phyloP scores from a whole-genome alignment of 2,329 filamentous ascomycete species.

The Dothistroma pini region DNA sequence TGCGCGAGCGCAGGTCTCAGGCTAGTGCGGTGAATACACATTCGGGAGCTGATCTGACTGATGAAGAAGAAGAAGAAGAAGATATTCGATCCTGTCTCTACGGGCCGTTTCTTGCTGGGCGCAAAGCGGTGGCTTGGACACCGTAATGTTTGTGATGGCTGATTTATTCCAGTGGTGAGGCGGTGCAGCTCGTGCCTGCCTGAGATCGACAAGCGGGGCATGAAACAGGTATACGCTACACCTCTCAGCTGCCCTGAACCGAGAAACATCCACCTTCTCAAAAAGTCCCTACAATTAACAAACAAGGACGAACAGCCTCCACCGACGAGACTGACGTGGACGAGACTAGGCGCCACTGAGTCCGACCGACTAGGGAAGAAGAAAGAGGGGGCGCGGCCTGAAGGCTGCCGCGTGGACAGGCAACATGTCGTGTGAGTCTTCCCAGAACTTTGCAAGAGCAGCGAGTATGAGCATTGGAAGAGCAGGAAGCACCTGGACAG shows the following conservation, averaged over 20 bases:
- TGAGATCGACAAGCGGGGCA: background rate
- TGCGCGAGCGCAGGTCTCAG: background rate
- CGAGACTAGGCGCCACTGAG: background rate
- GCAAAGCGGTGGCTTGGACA: background rate
- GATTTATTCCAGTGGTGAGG: background rate
- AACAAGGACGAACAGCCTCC: background rate
- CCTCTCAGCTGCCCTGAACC: background rate
- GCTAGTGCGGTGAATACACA: background rate
- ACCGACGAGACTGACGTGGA: background rate
- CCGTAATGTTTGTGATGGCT: background rate
- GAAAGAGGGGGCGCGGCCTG: constrained; percentile 13
- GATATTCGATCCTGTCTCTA: background rate
- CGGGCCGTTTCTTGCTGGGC: background rate
- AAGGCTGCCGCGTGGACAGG: constrained; percentile 9
- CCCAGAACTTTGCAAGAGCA: background rate
- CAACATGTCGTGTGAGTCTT: constrained; percentile 19
- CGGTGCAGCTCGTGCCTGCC: background rate
- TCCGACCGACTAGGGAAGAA: background rate
- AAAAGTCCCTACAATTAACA: background rate
- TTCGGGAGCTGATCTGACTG: background rate
- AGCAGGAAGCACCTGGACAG: background rate
- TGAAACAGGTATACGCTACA: background rate
- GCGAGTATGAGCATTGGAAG: background rate
- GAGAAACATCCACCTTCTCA: background rate
- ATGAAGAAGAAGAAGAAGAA: background rate